Conservation (phyloP, 2,329 filamentous ascomycete species). For the Thermoascus crustaceus region DNA sequence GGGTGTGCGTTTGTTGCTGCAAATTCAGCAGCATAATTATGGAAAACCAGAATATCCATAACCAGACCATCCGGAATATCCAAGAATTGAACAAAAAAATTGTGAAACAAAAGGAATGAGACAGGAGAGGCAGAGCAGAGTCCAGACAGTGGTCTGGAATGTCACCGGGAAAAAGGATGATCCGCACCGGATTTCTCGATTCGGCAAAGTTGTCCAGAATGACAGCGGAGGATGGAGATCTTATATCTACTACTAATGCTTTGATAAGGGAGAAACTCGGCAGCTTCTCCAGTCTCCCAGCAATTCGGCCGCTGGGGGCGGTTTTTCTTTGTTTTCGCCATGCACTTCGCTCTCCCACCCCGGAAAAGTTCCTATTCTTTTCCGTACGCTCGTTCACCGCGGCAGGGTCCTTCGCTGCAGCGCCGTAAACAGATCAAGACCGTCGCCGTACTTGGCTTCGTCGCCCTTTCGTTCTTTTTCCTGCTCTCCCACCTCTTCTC, state of each 20-base stretch:
- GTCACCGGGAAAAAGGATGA: constrained; percentile 1
- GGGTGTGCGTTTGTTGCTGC: too few relatives aligned
- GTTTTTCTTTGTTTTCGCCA: constrained; percentile 28
- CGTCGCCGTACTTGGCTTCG: constrained; percentile 46
- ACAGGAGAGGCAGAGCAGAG: too few relatives aligned
- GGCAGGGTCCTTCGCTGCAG: constrained; percentile 27
- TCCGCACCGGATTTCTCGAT: neutral
- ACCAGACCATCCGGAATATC: too few relatives aligned
- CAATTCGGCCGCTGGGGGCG: constrained; percentile 15
- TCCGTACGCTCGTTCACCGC: constrained; percentile 52
- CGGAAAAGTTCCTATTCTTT: constrained; percentile 73
- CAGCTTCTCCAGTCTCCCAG: constrained; percentile 6
- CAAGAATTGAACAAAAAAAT: too few relatives aligned
- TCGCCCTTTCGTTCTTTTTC: constrained; percentile 5
- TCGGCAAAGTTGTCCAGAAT: neutral
- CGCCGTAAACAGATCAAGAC: constrained; percentile 58
- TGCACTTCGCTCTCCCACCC: constrained; percentile 87
- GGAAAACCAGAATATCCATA: too few relatives aligned
- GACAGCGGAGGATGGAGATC: neutral
- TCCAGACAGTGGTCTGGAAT: too few relatives aligned
- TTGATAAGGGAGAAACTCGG: constrained; percentile 1
- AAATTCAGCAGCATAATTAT: too few relatives aligned
- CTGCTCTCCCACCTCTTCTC: constrained; percentile 31
- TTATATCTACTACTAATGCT: neutral
- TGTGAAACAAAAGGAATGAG: too few relatives aligned